Conservation (phyloP, 768 basidiomycete species). For the Dioszegia aurantiaca region DNA sequence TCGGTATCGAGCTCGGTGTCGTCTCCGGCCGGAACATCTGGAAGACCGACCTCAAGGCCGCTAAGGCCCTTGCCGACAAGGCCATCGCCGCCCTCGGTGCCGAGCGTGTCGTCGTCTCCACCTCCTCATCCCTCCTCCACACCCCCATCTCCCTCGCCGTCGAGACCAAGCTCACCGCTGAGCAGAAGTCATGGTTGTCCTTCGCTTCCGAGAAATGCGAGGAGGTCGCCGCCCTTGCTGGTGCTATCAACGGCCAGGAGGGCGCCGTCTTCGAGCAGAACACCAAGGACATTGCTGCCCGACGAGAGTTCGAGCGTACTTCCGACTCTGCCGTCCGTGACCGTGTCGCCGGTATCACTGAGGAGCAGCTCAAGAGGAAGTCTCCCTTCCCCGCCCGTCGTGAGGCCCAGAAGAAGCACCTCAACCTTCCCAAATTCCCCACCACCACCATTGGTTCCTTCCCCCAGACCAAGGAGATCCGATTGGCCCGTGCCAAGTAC, state of each 20-base stretch:
- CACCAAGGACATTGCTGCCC: conserved; percentile 82
- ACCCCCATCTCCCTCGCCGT: conserved; percentile 91
- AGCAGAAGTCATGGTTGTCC: conserved; percentile 97
- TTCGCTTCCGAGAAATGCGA: conserved; percentile 94
- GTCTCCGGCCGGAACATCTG: conserved; percentile 99
- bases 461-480: conserved; percentile 99
- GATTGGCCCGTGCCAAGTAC: conserved; percentile 90
- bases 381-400: conserved; percentile 82
- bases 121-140: conserved; percentile 97
- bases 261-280: conserved; percentile 79
- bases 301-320: conserved; percentile 86
- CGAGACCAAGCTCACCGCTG: conserved; percentile 80
- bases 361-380: conserved; percentile 80
- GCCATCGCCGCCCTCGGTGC: conserved; percentile 77
- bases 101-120: conserved; percentile 81
- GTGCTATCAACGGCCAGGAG: conserved; percentile 79
- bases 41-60: conserved; percentile 88
- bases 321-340: conserved; percentile 94
- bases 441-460: conserved; percentile 98
- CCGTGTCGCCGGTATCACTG: conserved; percentile 87
- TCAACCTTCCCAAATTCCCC: conserved; percentile 93
- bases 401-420: conserved; percentile 80
- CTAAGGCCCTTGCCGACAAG: conserved; percentile 77
- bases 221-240: conserved; percentile 84
- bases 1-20: conserved; percentile 85